Base-by-base conservation (phyloP, 2,329 filamentous ascomycete species). In the Fusarium sp. region DNA sequence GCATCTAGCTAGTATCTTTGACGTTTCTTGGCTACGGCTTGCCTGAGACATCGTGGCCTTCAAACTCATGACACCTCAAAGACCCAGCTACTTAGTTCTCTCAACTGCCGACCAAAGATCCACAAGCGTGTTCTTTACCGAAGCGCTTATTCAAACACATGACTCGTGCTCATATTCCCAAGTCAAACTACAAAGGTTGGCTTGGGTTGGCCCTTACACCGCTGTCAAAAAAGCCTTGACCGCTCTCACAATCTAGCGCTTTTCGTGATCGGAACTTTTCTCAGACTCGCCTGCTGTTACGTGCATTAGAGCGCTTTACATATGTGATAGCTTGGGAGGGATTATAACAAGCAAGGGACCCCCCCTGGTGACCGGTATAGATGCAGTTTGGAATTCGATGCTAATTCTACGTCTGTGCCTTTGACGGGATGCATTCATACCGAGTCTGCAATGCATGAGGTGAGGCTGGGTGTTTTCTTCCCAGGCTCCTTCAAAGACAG, bases 51-150 rank as follows among this genome's bases (percentile, higher is more conserved):
- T 29, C 20, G 24, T 42, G n/a, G 50, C 15, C 24, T 27, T 52
- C 22, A 10, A 52, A 43, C 24, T 52, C 43, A 22, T 45, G 44
- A 42, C 50, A 38, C 50, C 24, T 52, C 30, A 57, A 49, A 38
- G 30, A 38, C 34, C 11, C 24, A 51, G 20, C 55, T 50, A 12
- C 44, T 59, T 46, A 66, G 55, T 55, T 53, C 44, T 42, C 16
- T 38, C 58, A 71, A 71, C 68, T 70, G 54, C 68, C 67, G 67
- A 49, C 27, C 14, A 34, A 49, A 52, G 63, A 44, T 68, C 67
- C 67, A 71, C 47, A 54, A 60, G 38, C 45, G 63, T 67, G 29
- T 49, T 50, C 14, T 47, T 56, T 62, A 34, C 46, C 62, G 56
- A 68, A 50, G 51, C 53, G 38, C 44, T 40, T 46, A n/a, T 68